A percentile compares a stretch with the other conserved stretches of the same genome.
Evolutionary conservation across 2,329 filamentous ascomycete genomes (phyloP).

Genomic region (Penicillium sp.): DNA sequence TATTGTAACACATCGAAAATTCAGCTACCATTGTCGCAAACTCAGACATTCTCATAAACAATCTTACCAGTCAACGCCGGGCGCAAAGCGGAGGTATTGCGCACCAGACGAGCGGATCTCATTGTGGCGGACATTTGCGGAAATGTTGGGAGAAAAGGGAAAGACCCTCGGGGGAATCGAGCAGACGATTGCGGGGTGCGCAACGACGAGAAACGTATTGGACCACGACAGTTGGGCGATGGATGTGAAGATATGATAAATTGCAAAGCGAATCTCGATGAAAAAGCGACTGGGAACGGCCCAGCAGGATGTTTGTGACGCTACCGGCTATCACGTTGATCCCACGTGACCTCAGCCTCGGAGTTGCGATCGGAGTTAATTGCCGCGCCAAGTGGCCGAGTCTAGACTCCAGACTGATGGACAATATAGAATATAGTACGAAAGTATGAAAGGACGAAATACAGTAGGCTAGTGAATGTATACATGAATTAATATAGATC

Average conservation of each 20-base stretch:
- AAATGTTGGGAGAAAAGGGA: constrained; percentile 30
- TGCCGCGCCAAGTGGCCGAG: constrained; percentile 2
- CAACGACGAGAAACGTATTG: constrained; percentile 14
- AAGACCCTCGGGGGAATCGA: constrained; percentile 28
- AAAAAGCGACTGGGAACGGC: constrained; percentile 11
- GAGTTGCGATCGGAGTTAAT: constrained; percentile 23
- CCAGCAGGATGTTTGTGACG: constrained; percentile 22
- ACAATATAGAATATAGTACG: no score
- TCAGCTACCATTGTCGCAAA: background rate
- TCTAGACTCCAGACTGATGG: background rate
- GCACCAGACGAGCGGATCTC: constrained; percentile 45
- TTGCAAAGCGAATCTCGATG: constrained; percentile 2
- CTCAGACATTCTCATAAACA: background rate
- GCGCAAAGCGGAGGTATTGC: constrained; percentile 38
- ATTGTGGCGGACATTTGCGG: constrained; percentile 44
- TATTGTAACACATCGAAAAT: constrained; percentile 17
- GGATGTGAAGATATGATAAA: constrained; percentile 10
- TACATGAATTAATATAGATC: background rate
- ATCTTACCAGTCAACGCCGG: constrained; percentile 35
- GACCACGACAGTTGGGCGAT: constrained; percentile 3
- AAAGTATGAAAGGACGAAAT: no score
- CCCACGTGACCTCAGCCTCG: constrained; percentile 28
- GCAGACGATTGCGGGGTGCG: constrained; percentile 18
- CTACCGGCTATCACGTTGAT: constrained; percentile 20
- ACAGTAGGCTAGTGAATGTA: background rate